Evolutionary conservation across 108 stramenopile genomes (phyloP), one percentile per base, ranked within the genome.

Genomic region (Nitzschia inconspicua): DNA sequence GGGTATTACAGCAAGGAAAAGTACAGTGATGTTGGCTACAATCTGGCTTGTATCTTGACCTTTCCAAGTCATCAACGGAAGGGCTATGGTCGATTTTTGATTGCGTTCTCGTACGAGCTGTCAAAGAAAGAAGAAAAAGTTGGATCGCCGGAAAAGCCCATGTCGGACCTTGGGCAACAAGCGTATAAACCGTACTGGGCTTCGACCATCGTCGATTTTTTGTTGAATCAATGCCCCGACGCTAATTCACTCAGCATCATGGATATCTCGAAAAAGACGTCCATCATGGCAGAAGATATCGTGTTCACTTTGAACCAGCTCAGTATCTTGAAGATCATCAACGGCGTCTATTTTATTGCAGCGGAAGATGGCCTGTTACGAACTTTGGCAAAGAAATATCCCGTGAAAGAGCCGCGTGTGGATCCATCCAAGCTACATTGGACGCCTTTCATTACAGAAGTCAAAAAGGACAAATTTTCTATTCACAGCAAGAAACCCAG

Each of bases 1-100:
- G 99, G 99, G 47, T 99, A 98, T 66, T 99, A 85, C 79, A 88
- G 85, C 63, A 99, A 99, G 84, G 99, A 99, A 72, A 99, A 99
- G 78, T 96, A 97, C 58, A 86, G 83, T 26, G 97, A 98, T 65
- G 93, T 98, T 10, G 99, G 97, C 20, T 99, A 97, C 84, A 99
- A 99, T 68, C 77, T 99, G 26, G 98, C 99, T 14, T 99, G 99
- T 66, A 99, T 99, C 54, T 78, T 99, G 19, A 98, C 97, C 7
- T 97, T 99, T 78, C 99, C 99, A 14, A 80, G 92, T 11, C 94
- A 95, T 66, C 99, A 99, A 86, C 76, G 98, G 34, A 97, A 98
- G 72, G 99, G 99, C 7, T 99, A 99, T 49, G 99, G 99, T 19
- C 80, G 97, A 39, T 97, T 99, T 65, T 77, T 99, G 25, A 99